Conservation (phyloP, 1,284 basidiomycete species). For the Pseudozyma thailandica region DNA sequence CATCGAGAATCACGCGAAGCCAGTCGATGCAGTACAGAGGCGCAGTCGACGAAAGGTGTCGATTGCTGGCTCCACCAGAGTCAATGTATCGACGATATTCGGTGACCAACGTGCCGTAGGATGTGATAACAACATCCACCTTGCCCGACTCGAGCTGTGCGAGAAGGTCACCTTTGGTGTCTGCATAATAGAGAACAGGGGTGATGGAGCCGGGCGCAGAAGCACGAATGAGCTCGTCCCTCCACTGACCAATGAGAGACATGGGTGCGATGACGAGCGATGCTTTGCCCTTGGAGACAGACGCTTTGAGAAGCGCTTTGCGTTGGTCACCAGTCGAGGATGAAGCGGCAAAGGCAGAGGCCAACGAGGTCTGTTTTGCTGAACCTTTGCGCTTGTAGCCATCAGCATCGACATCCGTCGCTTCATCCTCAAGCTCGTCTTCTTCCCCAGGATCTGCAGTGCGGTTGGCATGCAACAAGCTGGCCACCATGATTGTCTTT, state of each 20-base stretch:
- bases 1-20: conserved; percentile 73
- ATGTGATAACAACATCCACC: conserved; percentile 83
- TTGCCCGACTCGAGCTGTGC: conserved; percentile 72
- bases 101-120: conserved; percentile 75
- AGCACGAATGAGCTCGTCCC: conserved; percentile 79
- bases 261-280: conserved; percentile 94
- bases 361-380: conserved; percentile 56
- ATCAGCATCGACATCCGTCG: conserved; percentile 10
- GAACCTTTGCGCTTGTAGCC: conserved; percentile 16
- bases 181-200: conserved; percentile 78
- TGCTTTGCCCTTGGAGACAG: conserved; percentile 65
- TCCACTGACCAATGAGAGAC: conserved; percentile 89
- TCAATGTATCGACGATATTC: conserved; percentile 60
- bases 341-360: conserved; percentile 53
- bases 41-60: conserved; percentile 24
- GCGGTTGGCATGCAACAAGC: conserved; percentile 83
- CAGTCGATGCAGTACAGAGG: conserved; percentile 63
- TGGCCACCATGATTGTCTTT: conserved; percentile 95
- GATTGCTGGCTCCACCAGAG: conserved; percentile 32
- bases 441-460: conserved; percentile 33
- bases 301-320: conserved; percentile 38
- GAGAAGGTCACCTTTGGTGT: conserved; percentile 80
- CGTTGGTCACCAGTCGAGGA: conserved; percentile 18
- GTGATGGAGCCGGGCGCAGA: conserved; percentile 73
- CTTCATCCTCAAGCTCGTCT: conserved; percentile 32